A percentile compares a stretch with the other conserved stretches of the same genome.
Conservation (phyloP, 1,139 yeast species). For the Pichia sp. region DNA sequence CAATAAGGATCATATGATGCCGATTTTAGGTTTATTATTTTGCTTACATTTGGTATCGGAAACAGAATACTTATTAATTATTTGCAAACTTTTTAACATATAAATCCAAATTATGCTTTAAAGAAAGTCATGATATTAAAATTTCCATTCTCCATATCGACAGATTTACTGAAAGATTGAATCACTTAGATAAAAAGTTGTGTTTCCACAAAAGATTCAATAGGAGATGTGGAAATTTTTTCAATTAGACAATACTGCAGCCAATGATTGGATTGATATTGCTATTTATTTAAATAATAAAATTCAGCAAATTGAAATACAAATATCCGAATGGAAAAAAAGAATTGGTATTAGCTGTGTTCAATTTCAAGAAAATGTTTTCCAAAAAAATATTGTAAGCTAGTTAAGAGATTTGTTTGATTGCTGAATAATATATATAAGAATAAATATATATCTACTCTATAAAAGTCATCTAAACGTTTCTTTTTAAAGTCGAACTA, state of each 20-base stretch:
- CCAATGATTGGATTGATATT: too few species aligned
- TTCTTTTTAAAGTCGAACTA: too few species aligned
- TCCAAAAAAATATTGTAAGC: too few species aligned
- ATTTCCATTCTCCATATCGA: slow-evolving; percentile 5
- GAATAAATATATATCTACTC: too few species aligned
- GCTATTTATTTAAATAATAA: too few species aligned
- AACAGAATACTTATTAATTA: slow-evolving; percentile 8
- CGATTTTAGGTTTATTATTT: slow-evolving; percentile 4
- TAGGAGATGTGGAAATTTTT: slow-evolving; percentile 1
- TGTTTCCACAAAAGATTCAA: background rate
- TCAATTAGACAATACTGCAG: slow-evolving; percentile 4
- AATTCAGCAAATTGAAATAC: too few species aligned
- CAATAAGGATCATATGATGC: slow-evolving; percentile 11
- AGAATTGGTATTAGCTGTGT: too few species aligned
- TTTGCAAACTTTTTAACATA: background rate
- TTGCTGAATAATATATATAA: too few species aligned
- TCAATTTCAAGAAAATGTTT: too few species aligned
- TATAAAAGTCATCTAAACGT: too few species aligned
- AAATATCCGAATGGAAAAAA: too few species aligned
- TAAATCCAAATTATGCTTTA: background rate
- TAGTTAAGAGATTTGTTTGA: too few species aligned
- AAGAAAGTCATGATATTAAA: slow-evolving; percentile 1
- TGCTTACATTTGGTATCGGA: slow-evolving; percentile 12
- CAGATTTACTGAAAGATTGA: slow-evolving; percentile 1
- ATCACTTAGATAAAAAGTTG: background rate